phyloP scores from a whole-genome alignment of 2,329 filamentous ascomycete genomes.

The Trichocomaceae sp. region DNA sequence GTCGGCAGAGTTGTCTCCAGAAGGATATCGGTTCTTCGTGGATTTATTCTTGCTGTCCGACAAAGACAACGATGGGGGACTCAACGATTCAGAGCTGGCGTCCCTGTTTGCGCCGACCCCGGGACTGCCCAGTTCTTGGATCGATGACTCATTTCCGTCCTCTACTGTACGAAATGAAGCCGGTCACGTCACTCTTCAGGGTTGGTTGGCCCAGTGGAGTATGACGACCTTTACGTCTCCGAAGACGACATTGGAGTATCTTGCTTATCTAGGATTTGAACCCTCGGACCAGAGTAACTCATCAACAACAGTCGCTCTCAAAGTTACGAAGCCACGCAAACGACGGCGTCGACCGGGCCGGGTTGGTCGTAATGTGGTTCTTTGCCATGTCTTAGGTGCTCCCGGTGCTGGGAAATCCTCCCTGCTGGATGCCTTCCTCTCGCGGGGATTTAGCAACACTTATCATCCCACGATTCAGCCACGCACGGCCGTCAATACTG shows the following conservation, averaged over 20 bases:
- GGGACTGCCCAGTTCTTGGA: constrained; percentile 78
- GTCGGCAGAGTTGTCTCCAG: constrained; percentile 87
- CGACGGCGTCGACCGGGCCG: constrained; percentile 71
- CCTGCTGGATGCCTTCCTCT: constrained; percentile 83
- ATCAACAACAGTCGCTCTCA: constrained; percentile 74
- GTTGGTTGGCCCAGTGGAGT: constrained; percentile 98
- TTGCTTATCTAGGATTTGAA: constrained; percentile 94
- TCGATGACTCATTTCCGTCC: constrained; percentile 80
- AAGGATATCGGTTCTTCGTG: constrained; percentile 95
- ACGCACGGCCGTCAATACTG: constrained; percentile 87
- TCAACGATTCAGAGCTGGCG: constrained; percentile 77
- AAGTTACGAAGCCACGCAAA: constrained; percentile 88
- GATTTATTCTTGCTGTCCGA: constrained; percentile 93
- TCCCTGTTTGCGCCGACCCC: constrained; percentile 90
- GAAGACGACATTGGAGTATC: constrained; percentile 89
- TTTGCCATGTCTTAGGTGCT: constrained; percentile 86
- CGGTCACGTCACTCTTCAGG: constrained; percentile 89
- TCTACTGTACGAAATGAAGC: constrained; percentile 94
- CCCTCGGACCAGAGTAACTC: constrained; percentile 64
- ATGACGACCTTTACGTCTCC: constrained; percentile 98
- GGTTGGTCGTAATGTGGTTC: constrained; percentile 88
- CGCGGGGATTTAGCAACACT: constrained; percentile 72
- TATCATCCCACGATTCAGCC: constrained; percentile 95
- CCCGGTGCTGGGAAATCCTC: constrained; percentile 84
- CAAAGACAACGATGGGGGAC: constrained; percentile 91